Conservation (phyloP, 2,329 filamentous ascomycete genomes). For the Xylariaceae sp. region DNA sequence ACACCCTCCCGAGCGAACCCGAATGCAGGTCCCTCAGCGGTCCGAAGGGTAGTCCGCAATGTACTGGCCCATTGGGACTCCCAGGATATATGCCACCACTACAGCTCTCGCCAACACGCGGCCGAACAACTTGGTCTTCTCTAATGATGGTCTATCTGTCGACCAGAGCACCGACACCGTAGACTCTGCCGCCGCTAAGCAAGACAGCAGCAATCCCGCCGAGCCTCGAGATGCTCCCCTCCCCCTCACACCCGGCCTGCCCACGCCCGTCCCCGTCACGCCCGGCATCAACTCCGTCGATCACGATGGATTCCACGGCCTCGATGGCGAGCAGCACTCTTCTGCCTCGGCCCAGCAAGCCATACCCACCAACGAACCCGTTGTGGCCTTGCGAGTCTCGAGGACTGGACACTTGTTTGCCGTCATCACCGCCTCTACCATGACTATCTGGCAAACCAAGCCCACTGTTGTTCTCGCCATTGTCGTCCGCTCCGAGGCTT, state of each 20-base stretch:
- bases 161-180: constrained; percentile 31
- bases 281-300: constrained; percentile 58
- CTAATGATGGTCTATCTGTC: constrained; percentile 56
- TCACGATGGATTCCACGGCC: constrained; percentile 40
- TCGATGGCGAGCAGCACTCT: constrained; percentile 26
- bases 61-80: constrained; percentile 89
- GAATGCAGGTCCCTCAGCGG: constrained; percentile 32
- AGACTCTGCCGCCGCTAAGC: constrained; percentile 20
- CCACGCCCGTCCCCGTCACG: constrained; percentile 52
- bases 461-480: constrained; percentile 85
- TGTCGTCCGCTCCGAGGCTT: constrained; percentile 75
- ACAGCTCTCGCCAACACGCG: constrained; percentile 53
- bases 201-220: constrained; percentile 25
- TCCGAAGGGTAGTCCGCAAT: constrained; percentile 48
- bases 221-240: constrained; percentile 28
- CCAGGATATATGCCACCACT: constrained; percentile 76
- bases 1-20: constrained; percentile 8
- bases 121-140: constrained; percentile 48
- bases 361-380: constrained; percentile 51
- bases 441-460: constrained; percentile 98
- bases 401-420: constrained; percentile 80
- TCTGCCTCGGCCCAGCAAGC: constrained; percentile 34
- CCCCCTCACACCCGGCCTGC: constrained; percentile 39
- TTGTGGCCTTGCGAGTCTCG: constrained; percentile 72
- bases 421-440: constrained; percentile 76